These are phyloP conservation scores for Excoecaria agallocha DNA, from an alignment of 345 rosid species.

Conservation along the genomic window DNA sequence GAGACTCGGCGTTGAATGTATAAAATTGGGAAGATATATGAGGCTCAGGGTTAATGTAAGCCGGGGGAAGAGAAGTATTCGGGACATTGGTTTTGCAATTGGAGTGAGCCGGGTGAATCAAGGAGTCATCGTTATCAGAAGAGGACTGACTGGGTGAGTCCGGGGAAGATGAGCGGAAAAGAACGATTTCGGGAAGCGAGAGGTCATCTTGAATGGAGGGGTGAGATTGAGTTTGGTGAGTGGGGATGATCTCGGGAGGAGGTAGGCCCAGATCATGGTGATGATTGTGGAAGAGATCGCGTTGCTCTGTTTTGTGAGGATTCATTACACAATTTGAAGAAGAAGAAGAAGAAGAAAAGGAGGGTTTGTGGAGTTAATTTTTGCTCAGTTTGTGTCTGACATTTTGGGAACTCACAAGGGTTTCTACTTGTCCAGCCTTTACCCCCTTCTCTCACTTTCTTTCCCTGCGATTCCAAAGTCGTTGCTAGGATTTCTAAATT, in stretches of 20 bases:
- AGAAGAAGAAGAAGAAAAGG: neutral
- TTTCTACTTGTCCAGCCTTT: neutral
- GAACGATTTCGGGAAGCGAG: conserved; percentile 64
- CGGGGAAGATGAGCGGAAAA: conserved; percentile 74
- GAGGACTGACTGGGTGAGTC: conserved; percentile 55
- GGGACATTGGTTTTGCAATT: neutral
- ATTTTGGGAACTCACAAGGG: neutral
- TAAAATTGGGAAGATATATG: conserved; percentile 92
- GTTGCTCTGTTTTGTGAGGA: conserved; percentile 58
- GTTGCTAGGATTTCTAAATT: too few species aligned
- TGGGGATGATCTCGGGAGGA: conserved; percentile 30
- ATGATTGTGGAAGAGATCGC: conserved; percentile 40
- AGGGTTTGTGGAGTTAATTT: conserved; percentile 13
- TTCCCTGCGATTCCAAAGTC: too few species aligned
- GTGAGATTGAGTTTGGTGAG: conserved; percentile 39
- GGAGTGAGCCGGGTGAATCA: neutral
- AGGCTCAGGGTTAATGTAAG: conserved; percentile 70
- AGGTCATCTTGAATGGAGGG: conserved; percentile 53
- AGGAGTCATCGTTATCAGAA: conserved; percentile 35
- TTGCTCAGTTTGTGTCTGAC: conserved; percentile 7
- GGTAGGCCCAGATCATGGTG: conserved; percentile 47
- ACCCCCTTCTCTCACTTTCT: too few species aligned
- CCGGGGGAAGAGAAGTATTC: conserved; percentile 17
- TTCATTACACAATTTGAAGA: conserved; percentile 39
- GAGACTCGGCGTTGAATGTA: conserved; percentile 92